Base-by-base conservation (phyloP, 2,329 filamentous ascomycete species). In the Fusarium duplospermum region DNA sequence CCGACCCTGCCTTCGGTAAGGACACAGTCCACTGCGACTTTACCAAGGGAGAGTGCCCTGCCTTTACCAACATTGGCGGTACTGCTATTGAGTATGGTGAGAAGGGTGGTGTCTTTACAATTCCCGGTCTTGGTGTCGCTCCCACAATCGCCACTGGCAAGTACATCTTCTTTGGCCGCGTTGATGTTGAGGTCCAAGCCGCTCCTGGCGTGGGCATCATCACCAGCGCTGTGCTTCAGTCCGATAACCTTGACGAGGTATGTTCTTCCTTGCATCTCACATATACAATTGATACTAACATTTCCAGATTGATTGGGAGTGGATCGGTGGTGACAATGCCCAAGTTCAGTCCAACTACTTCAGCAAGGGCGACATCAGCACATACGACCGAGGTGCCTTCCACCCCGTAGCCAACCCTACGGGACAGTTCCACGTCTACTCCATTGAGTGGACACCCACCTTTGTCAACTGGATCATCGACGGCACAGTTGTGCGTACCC, bases 321-420 rank as follows among this genome's bases (percentile, higher is more conserved):
- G 92, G 91, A 86, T 96, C 27, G 94, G 94, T 58, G 91, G 89
- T 56, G 87, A 92, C 72, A 83, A 88, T 62, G 82, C 83, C n/a
- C 86, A 94, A 76, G 93, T 94, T 4, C 94, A 97, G 82, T 91
- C 89, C 77, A 97, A 98, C 84, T 97, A 96, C 84, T 93, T 93
- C 80, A 90, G 91, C 81, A 92, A 93, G 84, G 92, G 92, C 63
- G 87, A 93, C 81, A 90, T 89, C 33, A 89, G 89, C 8, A 87
- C 87, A 38, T 93, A 89, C 78, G 89, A 93, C 80, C 90, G 91
- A 66, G 91, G 89, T 77, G 85, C 85, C 33, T 89, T 88, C 82
- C 85, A 89, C 77, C 72, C 83, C n/a, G 86, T 93, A 62, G 73
- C 80, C 58, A 84, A 85, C 73, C 85, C 89, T 13, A 87, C 86